These are phyloP conservation scores for Entonaema liquescens DNA, from an alignment of 495 filamentous ascomycete genomes.

Conservation along the genomic window DNA sequence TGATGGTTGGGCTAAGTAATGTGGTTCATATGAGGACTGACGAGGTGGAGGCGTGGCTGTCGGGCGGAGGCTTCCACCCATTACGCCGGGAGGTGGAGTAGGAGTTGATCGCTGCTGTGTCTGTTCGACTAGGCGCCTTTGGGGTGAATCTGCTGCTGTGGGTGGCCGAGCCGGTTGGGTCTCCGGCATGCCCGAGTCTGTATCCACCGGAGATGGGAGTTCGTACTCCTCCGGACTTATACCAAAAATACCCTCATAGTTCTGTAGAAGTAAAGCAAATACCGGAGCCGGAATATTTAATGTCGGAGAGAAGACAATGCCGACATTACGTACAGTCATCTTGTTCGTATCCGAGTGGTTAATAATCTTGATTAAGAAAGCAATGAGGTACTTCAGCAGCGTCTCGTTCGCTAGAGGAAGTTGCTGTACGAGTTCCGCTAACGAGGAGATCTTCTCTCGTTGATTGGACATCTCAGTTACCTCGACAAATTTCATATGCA, in stretches of 20 bases:
- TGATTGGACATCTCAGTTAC: slow-evolving; percentile 83
- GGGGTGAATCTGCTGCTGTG: slow-evolving; percentile 53
- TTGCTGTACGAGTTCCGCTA: slow-evolving; percentile 83
- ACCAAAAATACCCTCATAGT: slow-evolving; percentile 87
- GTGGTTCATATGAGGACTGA: slow-evolving; percentile 48
- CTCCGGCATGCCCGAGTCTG: slow-evolving; percentile 33
- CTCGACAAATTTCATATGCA: slow-evolving; percentile 87
- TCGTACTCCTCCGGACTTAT: slow-evolving; percentile 68
- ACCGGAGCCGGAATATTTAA: slow-evolving; percentile 96
- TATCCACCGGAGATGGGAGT: slow-evolving; percentile 48
- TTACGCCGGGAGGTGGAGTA: slow-evolving; percentile 52
- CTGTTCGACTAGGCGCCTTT: slow-evolving; percentile 55
- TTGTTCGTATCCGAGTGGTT: slow-evolving; percentile 92
- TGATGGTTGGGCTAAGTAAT: slow-evolving; percentile 46
- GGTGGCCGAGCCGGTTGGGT: slow-evolving; percentile 49
- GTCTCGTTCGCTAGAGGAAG: slow-evolving; percentile 82
- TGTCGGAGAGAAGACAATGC: slow-evolving; percentile 98
- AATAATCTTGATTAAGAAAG: slow-evolving; percentile 87
- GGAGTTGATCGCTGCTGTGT: slow-evolving; percentile 51
- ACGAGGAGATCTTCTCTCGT: slow-evolving; percentile 79
- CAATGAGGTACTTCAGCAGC: slow-evolving; percentile 81
- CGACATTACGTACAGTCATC: slow-evolving; percentile 97
- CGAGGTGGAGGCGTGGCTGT: slow-evolving; percentile 56
- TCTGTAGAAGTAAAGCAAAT: slow-evolving; percentile 91
- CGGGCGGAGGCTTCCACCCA: slow-evolving; percentile 50